These are phyloP conservation scores for Globisporangium echinulatum DNA, from an alignment of 352 stramenopile species.

Conservation along the genomic window DNA sequence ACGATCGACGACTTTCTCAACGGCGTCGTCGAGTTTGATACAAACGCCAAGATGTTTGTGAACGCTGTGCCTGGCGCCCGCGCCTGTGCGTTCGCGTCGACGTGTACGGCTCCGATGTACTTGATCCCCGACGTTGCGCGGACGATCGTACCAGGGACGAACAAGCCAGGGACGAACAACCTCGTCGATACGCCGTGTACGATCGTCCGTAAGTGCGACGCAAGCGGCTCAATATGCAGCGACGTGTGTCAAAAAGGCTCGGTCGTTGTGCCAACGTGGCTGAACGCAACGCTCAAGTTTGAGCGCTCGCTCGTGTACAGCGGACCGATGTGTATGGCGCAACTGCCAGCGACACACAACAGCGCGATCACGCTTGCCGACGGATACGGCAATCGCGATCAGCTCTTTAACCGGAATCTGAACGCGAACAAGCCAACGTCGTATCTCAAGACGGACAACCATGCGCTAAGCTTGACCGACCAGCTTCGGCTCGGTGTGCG, in stretches of 20 bases:
- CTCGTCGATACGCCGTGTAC: slow-evolving; percentile 41
- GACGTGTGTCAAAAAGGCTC: slow-evolving; percentile 56
- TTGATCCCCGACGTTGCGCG: slow-evolving; percentile 18
- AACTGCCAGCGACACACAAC: slow-evolving; percentile 72
- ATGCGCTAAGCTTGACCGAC: slow-evolving; percentile 66
- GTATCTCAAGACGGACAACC: slow-evolving; percentile 64
- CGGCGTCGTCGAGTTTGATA: slow-evolving; percentile 20
- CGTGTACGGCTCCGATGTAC: slow-evolving; percentile 38
- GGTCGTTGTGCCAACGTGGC: slow-evolving; percentile 49
- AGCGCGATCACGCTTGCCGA: slow-evolving; percentile 56
- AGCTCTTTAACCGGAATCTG: slow-evolving; percentile 60
- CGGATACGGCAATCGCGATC: slow-evolving; percentile 67
- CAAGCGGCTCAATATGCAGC: slow-evolving; percentile 44
- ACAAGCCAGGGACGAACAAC: slow-evolving; percentile 17
- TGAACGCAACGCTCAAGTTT: slow-evolving; percentile 42
- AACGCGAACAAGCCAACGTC: slow-evolving; percentile 40
- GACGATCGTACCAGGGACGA: slow-evolving; percentile 17
- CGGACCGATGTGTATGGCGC: slow-evolving; percentile 53
- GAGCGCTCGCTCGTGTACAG: slow-evolving; percentile 66
- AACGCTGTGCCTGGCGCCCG: slow-evolving; percentile 22
- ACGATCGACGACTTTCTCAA: slow-evolving; percentile 47
- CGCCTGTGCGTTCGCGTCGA: slow-evolving; percentile 34
- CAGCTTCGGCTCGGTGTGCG: slow-evolving; percentile 71
- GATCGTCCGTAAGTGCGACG: slow-evolving; percentile 47
- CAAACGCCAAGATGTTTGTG: slow-evolving; percentile 20